These are phyloP conservation scores for Trypanosoma brucei DNA, from an alignment of 208 protist species.

Conservation along the genomic window DNA sequence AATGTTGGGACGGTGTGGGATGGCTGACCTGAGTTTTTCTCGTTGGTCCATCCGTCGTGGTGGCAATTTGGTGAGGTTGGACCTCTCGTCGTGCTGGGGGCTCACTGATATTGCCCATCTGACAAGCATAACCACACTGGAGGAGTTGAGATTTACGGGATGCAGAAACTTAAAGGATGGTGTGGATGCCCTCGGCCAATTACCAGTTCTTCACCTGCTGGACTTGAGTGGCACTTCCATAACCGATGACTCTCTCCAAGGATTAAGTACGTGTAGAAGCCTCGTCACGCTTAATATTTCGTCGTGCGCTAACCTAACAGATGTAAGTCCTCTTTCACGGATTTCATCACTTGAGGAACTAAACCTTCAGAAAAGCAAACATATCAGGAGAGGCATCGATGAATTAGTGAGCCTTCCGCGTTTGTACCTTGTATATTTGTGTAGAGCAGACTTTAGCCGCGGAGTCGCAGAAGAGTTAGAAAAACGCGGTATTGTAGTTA, in stretches of 20 bases:
- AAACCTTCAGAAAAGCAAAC: not conserved
- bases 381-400: not conserved
- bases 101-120: not conserved
- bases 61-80: not conserved
- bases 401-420: not conserved
- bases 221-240: not conserved
- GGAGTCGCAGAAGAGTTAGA: not conserved
- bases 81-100: not conserved
- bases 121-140: not conserved
- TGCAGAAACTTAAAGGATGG: not conserved
- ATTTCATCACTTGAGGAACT: not conserved
- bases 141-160: not conserved
- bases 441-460: not conserved
- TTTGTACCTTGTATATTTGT: not conserved
- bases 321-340: not conserved
- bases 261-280: not conserved
- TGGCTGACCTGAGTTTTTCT: not conserved
- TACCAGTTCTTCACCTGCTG: not conserved
- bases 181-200: not conserved
- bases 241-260: not conserved
- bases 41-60: not conserved
- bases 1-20: not conserved
- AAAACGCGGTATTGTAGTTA: not conserved
- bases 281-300: not conserved
- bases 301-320: not conserved